phyloP scores from a whole-genome alignment of 768 basidiomycete genomes.

The Pisolithus tinctorius region DNA sequence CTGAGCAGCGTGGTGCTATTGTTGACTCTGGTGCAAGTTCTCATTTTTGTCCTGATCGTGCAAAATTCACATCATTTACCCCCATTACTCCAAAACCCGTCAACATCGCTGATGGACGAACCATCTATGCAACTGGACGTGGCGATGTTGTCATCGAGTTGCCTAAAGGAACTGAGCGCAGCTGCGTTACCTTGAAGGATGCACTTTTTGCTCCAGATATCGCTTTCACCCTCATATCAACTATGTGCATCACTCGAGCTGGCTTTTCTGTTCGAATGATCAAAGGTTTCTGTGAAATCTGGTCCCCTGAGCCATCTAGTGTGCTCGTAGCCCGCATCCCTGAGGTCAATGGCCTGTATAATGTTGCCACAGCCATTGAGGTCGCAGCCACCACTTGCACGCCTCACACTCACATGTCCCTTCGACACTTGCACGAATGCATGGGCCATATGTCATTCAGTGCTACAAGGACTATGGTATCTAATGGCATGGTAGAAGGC shows the following conservation, averaged over 20 bases:
- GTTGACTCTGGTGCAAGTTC: neutral
- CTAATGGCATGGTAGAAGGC: neutral
- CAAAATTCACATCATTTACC: neutral
- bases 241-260: neutral
- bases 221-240: slow-evolving; percentile 3
- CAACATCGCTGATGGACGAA: slow-evolving; percentile 18
- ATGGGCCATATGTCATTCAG: slow-evolving; percentile 1
- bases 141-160: slow-evolving; percentile 25
- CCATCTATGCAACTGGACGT: slow-evolving; percentile 25
- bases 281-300: neutral
- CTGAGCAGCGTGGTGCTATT: neutral
- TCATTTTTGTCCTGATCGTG: neutral
- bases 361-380: neutral
- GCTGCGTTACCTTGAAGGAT: neutral
- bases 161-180: slow-evolving; percentile 14
- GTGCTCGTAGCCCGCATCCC: neutral
- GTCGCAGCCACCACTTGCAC: neutral
- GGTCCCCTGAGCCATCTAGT: neutral
- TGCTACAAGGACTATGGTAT: neutral
- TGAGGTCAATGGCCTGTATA: neutral
- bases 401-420: neutral
- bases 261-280: neutral
- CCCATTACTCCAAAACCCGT: neutral
- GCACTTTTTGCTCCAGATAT: neutral
- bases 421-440: neutral